Percentiles rank a stretch among this genome's conserved stretches.
phyloP scores from a whole-genome alignment of 108 stramenopile species.

The Skeletonema costatum region DNA sequence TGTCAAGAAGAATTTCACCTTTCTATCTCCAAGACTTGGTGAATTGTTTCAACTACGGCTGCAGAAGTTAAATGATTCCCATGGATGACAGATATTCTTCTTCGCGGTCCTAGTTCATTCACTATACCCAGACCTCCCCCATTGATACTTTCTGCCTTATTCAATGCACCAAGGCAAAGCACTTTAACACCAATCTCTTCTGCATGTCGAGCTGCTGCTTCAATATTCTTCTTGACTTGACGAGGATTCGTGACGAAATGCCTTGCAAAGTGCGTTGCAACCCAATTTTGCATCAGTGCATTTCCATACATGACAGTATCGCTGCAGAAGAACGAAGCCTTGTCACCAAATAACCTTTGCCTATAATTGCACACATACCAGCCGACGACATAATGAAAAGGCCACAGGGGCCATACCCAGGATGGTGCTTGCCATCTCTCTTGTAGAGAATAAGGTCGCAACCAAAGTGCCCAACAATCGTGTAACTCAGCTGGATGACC shows the following conservation, averaged over 20 bases:
- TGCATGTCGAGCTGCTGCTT: slow-evolving; percentile 58
- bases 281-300: slow-evolving; percentile 49
- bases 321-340: slow-evolving; percentile 52
- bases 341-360: slow-evolving; percentile 46
- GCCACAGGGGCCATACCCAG: slow-evolving; percentile 49
- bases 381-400: slow-evolving; percentile 52
- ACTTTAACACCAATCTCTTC: slow-evolving; percentile 54
- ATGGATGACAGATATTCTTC: slow-evolving; percentile 55
- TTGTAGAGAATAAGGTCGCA: slow-evolving; percentile 48
- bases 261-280: slow-evolving; percentile 56
- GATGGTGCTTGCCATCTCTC: slow-evolving; percentile 51
- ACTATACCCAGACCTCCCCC: slow-evolving; percentile 56
- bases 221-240: slow-evolving; percentile 48
- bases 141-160: slow-evolving; percentile 68
- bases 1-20: slow-evolving; percentile 49
- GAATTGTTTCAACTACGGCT: slow-evolving; percentile 51
- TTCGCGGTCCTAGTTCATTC: slow-evolving; percentile 43
- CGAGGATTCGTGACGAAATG: slow-evolving; percentile 49
- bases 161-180: slow-evolving; percentile 60
- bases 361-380: slow-evolving; percentile 53
- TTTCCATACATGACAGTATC: slow-evolving; percentile 44
- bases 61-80: slow-evolving; percentile 66
- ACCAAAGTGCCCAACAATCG: slow-evolving; percentile 61
- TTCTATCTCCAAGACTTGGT: slow-evolving; percentile 33
- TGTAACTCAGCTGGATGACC: slow-evolving; percentile 55